Percentiles rank a stretch among this genome's conserved stretches.
phyloP scores from a whole-genome alignment of 805 yeast genomes.

The Komagataella ulmi region DNA sequence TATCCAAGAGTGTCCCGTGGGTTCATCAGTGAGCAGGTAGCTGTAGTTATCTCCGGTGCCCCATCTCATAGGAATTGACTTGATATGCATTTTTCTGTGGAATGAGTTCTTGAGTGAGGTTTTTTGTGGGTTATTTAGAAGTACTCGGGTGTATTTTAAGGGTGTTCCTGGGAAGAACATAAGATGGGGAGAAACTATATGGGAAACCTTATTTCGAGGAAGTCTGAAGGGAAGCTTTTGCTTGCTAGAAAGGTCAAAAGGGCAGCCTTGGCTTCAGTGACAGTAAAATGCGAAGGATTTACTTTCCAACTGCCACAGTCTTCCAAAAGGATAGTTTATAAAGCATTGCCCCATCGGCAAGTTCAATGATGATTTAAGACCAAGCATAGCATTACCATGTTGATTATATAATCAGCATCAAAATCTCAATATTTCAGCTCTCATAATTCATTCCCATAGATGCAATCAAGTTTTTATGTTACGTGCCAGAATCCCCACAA shows the following conservation, averaged over 20 bases:
- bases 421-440: background rate
- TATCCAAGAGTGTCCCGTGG: slow-evolving; percentile 58
- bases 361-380: background rate
- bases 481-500: background rate
- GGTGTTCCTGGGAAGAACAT: background rate
- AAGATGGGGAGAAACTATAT: background rate
- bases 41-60: slow-evolving; percentile 85
- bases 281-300: too few relatives aligned
- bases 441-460: background rate
- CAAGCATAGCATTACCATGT: background rate
- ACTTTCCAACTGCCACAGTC: too few relatives aligned
- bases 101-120: background rate
- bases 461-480: background rate
- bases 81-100: slow-evolving; percentile 63
- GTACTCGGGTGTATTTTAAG: background rate
- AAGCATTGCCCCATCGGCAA: background rate
- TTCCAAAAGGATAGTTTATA: too few relatives aligned
- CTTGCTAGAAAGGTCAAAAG: background rate
- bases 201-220: background rate
- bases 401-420: background rate
- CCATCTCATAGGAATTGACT: slow-evolving; percentile 88
- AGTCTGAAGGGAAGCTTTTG: background rate
- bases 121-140: background rate
- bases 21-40: slow-evolving; percentile 61
- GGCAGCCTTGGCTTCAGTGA: too few relatives aligned